Evolutionary conservation across 352 stramenopile species (phyloP).

Genomic region (Globisporangium cylindrosporum): DNA sequence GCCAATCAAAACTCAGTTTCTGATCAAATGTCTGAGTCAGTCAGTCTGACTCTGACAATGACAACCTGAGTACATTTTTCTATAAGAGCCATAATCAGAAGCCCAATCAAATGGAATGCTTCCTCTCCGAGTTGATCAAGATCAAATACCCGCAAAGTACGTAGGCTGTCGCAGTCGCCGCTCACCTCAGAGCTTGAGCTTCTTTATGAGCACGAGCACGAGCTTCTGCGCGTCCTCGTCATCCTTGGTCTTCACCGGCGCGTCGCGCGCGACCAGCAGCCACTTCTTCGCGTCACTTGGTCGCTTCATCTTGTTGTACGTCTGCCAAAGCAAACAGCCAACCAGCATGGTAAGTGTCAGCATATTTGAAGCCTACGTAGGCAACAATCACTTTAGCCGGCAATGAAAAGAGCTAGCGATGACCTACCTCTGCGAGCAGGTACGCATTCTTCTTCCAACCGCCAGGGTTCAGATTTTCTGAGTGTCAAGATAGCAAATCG

Average conservation of each 20-base stretch:
- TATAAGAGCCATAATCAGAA: too few relatives aligned
- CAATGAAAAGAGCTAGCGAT: not conserved
- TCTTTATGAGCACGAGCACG: slow-evolving; percentile 41
- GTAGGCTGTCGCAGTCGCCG: too few relatives aligned
- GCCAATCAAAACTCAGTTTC: too few relatives aligned
- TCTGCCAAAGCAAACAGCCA: slow-evolving; percentile 24
- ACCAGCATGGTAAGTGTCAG: not conserved
- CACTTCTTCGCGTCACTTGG: slow-evolving; percentile 41
- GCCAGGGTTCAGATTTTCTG: slow-evolving; percentile 58
- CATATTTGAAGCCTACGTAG: not conserved
- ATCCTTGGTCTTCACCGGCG: slow-evolving; percentile 63
- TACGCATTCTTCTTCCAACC: slow-evolving; percentile 82
- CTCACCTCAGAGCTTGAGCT: slow-evolving; percentile 27
- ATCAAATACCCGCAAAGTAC: too few relatives aligned
- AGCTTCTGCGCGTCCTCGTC: slow-evolving; percentile 50
- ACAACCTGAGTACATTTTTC: too few relatives aligned
- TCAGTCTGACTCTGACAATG: too few relatives aligned
- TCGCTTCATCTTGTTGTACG: slow-evolving; percentile 67
- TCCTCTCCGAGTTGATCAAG: too few relatives aligned
- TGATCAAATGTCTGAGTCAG: too few relatives aligned
- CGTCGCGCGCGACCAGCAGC: slow-evolving; percentile 38
- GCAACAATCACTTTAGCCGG: not conserved
- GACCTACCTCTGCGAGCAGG: slow-evolving; percentile 46
- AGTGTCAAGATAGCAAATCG: not conserved
- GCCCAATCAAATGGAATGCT: too few relatives aligned